phyloP scores from a whole-genome alignment of 2,329 filamentous ascomycete genomes.

The Aspergillus pseudoglaucus region DNA sequence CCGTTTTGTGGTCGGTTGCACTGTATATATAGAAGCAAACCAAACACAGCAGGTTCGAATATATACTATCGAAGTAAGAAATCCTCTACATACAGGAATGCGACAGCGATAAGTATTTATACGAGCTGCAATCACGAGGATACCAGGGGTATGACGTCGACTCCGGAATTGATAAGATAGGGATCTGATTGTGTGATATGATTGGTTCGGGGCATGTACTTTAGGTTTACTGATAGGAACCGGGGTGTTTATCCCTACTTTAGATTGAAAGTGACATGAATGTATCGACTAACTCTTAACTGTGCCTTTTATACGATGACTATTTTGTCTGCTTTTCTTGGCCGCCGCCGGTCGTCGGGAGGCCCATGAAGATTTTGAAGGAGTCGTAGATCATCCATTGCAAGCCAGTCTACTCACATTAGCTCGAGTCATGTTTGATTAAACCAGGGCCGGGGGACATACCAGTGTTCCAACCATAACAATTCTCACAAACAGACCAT shows the following conservation, averaged over 20 bases:
- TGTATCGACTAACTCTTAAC: background rate
- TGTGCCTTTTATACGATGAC: too few species aligned
- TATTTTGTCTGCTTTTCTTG: slow-evolving; percentile 1
- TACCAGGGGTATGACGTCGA: slow-evolving; percentile 4
- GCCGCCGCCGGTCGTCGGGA: slow-evolving; percentile 72
- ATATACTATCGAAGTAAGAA: too few species aligned
- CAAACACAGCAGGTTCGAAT: too few species aligned
- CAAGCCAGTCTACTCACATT: background rate
- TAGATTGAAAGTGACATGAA: background rate
- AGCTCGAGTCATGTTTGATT: slow-evolving; percentile 9
- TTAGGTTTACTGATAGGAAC: slow-evolving; percentile 16
- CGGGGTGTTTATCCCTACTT: background rate
- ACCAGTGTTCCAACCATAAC: slow-evolving; percentile 76
- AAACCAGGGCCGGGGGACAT: slow-evolving; percentile 10
- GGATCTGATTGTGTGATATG: slow-evolving; percentile 7
- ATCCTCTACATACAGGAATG: too few species aligned
- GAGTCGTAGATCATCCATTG: slow-evolving; percentile 50
- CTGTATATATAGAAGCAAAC: too few species aligned
- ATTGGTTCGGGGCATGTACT: slow-evolving; percentile 16
- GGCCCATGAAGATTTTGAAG: slow-evolving; percentile 84
- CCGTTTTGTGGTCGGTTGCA: too few species aligned
- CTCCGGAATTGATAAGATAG: slow-evolving; percentile 25
- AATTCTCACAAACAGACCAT: slow-evolving; percentile 76
- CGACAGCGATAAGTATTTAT: too few species aligned
- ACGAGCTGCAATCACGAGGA: background rate